phyloP scores from a whole-genome alignment of 768 basidiomycete genomes.

The Rhodotorula toruloides region DNA sequence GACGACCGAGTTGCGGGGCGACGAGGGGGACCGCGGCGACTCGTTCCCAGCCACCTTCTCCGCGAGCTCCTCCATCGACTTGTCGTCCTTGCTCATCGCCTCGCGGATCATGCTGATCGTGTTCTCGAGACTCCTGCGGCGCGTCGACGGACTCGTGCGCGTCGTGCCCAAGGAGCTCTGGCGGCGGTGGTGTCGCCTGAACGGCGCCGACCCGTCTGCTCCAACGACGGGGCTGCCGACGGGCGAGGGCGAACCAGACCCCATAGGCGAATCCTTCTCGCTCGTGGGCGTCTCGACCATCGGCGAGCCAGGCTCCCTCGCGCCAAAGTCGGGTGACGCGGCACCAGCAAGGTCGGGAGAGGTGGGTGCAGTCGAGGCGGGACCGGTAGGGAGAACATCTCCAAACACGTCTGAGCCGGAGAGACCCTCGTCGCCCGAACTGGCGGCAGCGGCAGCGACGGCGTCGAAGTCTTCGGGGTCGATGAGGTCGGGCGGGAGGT shows the following conservation, averaged over 20 bases:
- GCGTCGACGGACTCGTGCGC: constrained; percentile 86
- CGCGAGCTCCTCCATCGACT: constrained; percentile 41
- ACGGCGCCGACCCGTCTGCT: constrained; percentile 54
- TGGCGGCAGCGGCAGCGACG: constrained; percentile 27
- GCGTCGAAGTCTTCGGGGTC: constrained; percentile 52
- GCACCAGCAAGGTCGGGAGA: constrained; percentile 39
- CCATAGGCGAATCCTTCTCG: constrained; percentile 16
- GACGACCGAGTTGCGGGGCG: constrained; percentile 34
- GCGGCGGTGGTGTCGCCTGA: constrained; percentile 62
- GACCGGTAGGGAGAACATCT: constrained; percentile 43
- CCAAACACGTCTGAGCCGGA: constrained; percentile 20
- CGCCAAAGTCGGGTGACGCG: not conserved
- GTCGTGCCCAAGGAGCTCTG: constrained; percentile 88
- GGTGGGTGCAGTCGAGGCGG: constrained; percentile 41
- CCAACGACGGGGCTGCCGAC: constrained; percentile 39
- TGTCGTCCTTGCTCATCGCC: constrained; percentile 59
- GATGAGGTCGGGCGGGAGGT: constrained; percentile 90
- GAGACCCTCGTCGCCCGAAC: constrained; percentile 31
- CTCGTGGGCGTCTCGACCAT: constrained; percentile 47
- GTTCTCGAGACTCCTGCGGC: constrained; percentile 85
- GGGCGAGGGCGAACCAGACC: constrained; percentile 44
- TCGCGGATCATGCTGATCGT: constrained; percentile 93
- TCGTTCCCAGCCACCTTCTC: constrained; percentile 39
- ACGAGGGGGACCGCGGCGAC: constrained; percentile 32
- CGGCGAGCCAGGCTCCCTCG: constrained; percentile 29